Evolutionary conservation across 805 yeast species (phyloP), one percentile per base, ranked within the genome.

Genomic region (Kluyveromyces siamensis): DNA sequence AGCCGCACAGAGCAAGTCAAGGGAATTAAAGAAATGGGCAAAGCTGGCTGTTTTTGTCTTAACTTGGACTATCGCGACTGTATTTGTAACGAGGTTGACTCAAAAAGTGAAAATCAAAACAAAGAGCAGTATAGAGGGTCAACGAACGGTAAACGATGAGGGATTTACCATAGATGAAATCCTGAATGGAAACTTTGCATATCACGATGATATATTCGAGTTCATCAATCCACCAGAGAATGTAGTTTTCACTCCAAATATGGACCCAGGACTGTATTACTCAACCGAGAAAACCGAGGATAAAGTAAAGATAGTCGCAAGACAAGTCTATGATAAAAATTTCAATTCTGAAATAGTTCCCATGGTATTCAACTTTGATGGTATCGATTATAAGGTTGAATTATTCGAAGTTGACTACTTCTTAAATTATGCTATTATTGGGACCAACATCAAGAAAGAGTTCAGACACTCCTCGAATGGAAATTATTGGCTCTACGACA

Each of bases 401-500:
- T 55, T 68, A 0, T 58, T 73, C 11, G 66, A 72, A 5, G 66
- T 82, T 8, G 79, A 76, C 54, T 68, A 72, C 38, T 60, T 71
- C 9, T 62, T 75, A 17, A 65, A 73, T 19, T 73, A 68, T 56
- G 83, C 80, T 1, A 61, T 91, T 11, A 61, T 88, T 2, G 66
- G 67, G 6, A 73, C 93, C 0, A 76, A 86, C 48, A 48, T 52
- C 11, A 59, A 63, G 13, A 58, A 61, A 30, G 76, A 80, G 57
- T 87, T 81, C 75, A 74, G 96, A 54, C 88, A 87, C 60, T 87
- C 96, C 0, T 68, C 80, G 0, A 67, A 64, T 40, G 83, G 83
- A 0, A 55, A 67, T 19, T 84, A 77, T 65, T 87, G 87, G 83
- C 43, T 86, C 2, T 71, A 76, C 47, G 81, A 85, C 51, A 60